Percentiles rank a stretch among this genome's conserved stretches.
phyloP scores from a whole-genome alignment of 768 basidiomycete species.

The Austroboletus eburneus region DNA sequence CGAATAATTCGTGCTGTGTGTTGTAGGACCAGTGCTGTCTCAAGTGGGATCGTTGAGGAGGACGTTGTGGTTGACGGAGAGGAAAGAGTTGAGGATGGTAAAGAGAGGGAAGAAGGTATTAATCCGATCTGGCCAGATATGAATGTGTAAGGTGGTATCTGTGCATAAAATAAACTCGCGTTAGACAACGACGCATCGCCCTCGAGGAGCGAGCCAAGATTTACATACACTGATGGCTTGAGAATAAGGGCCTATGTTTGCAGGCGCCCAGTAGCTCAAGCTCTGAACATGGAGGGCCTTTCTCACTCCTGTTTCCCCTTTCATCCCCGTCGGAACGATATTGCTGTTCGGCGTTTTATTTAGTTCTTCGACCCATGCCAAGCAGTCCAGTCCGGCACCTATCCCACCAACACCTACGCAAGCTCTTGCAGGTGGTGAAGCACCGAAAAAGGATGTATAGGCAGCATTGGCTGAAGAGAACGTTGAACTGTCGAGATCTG shows the following conservation, averaged over 20 bases:
- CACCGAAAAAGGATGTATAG: constrained; percentile 81
- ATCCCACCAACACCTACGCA: constrained; percentile 75
- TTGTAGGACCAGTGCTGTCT: constrained; percentile 74
- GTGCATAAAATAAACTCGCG: neutral
- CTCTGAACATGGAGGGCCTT: constrained; percentile 91
- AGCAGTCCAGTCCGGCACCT: constrained; percentile 69
- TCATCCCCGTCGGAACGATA: neutral
- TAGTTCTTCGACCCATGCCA: constrained; percentile 50
- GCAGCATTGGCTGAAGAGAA: constrained; percentile 75
- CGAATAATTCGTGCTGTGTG: constrained; percentile 67
- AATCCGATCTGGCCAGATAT: constrained; percentile 96
- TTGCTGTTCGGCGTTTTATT: constrained; percentile 11
- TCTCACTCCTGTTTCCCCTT: constrained; percentile 37
- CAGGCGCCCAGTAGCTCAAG: constrained; percentile 97
- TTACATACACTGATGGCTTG: constrained; percentile 77
- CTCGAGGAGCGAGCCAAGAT: neutral
- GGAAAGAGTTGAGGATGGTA: constrained; percentile 52
- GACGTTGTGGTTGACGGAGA: constrained; percentile 50
- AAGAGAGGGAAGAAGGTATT: constrained; percentile 63
- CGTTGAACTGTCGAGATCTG: constrained; percentile 60
- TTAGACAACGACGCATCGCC: neutral
- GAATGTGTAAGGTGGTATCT: constrained; percentile 78
- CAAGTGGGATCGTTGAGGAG: constrained; percentile 43
- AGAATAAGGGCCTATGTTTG: constrained; percentile 98
- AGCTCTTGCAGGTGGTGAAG: constrained; percentile 91